These are phyloP conservation scores for Artemisia annua DNA, from an alignment of 129 eudicot species.

Conservation along the genomic window DNA sequence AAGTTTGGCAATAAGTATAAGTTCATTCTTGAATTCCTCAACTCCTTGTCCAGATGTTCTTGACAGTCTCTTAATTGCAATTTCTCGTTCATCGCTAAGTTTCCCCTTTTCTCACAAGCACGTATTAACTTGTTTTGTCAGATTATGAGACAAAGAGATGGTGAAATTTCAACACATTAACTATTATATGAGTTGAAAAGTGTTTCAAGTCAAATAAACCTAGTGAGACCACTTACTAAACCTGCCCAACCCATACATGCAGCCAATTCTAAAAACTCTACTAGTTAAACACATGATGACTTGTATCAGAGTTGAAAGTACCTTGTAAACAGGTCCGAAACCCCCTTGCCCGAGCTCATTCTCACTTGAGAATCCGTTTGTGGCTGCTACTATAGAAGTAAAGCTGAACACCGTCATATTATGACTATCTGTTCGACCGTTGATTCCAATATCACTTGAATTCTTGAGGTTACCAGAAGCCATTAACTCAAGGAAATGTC, in stretches of 20 bases:
- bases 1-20: slow-evolving; percentile 39
- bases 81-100: slow-evolving; percentile 29
- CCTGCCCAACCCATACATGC: too few relatives aligned
- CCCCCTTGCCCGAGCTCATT: slow-evolving; percentile 60
- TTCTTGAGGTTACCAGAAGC: slow-evolving; percentile 29
- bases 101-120: slow-evolving; percentile 35
- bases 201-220: too few relatives aligned
- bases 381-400: slow-evolving; percentile 36
- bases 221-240: too few relatives aligned
- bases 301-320: slow-evolving; percentile 2
- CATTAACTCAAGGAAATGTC: slow-evolving; percentile 28
- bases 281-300: background rate
- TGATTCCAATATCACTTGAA: slow-evolving; percentile 7
- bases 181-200: too few relatives aligned
- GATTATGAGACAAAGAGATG: background rate
- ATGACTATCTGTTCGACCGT: slow-evolving; percentile 32
- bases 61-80: slow-evolving; percentile 36
- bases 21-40: slow-evolving; percentile 42
- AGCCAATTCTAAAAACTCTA: too few relatives aligned
- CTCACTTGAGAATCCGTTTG: slow-evolving; percentile 40
- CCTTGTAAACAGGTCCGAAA: slow-evolving; percentile 60
- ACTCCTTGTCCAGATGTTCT: slow-evolving; percentile 39
- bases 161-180: too few relatives aligned
- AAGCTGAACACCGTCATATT: slow-evolving; percentile 38
- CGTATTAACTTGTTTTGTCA: background rate